Evolutionary conservation across 2,329 filamentous ascomycete genomes (phyloP), one percentile per base, ranked within the genome.

Genomic region (Epichloe aotearoae): DNA sequence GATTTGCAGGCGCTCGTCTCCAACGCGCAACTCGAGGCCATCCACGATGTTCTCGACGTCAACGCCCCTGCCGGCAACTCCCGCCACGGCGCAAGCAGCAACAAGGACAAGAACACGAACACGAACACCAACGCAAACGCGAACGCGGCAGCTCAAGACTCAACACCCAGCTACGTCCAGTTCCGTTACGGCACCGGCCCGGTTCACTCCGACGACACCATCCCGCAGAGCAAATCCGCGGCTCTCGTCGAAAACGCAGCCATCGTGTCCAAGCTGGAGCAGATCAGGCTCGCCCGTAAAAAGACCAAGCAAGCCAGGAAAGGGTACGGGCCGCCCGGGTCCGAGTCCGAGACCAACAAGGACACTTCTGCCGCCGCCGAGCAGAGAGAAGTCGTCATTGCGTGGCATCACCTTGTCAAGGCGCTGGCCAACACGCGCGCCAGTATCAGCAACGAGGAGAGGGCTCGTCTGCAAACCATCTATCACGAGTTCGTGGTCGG

Each of bases 21-120:
- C 60, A 98, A 98, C 58, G 90, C 93, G 0, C 93, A 98, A 64
- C 77, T 98, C 5, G 91, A 97, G 69, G 93, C 93, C 30, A 96
- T 98, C 56, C 93, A 98, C 63, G 90, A 96, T 58, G 82, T 94
- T 2, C 77, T 98, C 0, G 84, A 68, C 43, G 60, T 63, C 4
- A 81, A 50, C 80, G 83, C 56, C 5, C 57, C 59, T 30, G 40
- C 8, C 73, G 80, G 42, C 26, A 61, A 59, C 17, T 60, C 55
- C 36, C 65, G 62, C 44, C 63, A 63, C 11, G 62, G 65, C n/a
- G 65, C 62, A 55, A 64, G 67, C 48, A 62, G 64, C 10, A 50
- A 33, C 56, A n/a, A 48, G 30, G 15, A 38, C 30, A 43, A 19
- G 14, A 15, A 39, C 48, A 19, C 19, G 19, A 19, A 1, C 19